A percentile compares a stretch with the other conserved stretches of the same genome.
These are phyloP conservation scores for Phytophthora aleatoria DNA, from an alignment of 352 stramenopile genomes.

Conservation along the genomic window DNA sequence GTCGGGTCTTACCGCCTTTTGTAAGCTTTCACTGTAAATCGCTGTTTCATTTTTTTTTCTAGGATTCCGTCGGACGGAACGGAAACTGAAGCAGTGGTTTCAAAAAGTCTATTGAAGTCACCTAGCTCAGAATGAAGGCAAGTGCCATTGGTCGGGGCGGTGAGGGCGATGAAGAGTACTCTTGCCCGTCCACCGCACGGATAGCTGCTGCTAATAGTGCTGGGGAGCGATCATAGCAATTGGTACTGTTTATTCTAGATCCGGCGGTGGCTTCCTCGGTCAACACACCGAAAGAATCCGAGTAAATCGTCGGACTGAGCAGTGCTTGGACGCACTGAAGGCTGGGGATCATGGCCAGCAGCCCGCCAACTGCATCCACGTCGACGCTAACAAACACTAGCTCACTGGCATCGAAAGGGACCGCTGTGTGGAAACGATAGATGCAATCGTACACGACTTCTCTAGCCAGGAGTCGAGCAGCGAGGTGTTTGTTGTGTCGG, in stretches of 20 bases:
- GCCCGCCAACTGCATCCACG: constrained; percentile 25
- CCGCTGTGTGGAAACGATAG: constrained; percentile 35
- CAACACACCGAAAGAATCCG: constrained; percentile 9
- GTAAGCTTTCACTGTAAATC: constrained; percentile 35
- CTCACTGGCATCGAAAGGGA: constrained; percentile 11
- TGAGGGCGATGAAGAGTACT: constrained; percentile 7
- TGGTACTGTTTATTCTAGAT: constrained; percentile 11
- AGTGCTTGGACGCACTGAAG: constrained; percentile 32
- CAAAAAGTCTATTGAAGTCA: constrained; percentile 23
- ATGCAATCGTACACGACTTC: constrained; percentile 34
- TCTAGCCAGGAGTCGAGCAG: constrained; percentile 23
- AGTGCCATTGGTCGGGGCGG: constrained; percentile 32
- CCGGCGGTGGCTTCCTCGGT: constrained; percentile 4
- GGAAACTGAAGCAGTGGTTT: constrained; percentile 1
- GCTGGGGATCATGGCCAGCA: constrained; percentile 22
- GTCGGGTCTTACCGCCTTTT: constrained; percentile 7
- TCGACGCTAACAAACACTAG: constrained; percentile 36
- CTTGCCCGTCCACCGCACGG: constrained; percentile 8
- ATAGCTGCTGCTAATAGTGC: constrained; percentile 7
- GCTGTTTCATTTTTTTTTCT: too few relatives aligned
- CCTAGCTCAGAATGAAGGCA: constrained; percentile 40
- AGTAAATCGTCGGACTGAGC: constrained; percentile 15
- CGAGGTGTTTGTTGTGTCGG: constrained; percentile 27
- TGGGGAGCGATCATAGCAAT: constrained; percentile 14
- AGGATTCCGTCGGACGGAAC: not conserved